Percentiles rank a stretch among this genome's conserved stretches.
Conservation (phyloP, 305 asterid genomes). For the Andrographis paniculata region DNA sequence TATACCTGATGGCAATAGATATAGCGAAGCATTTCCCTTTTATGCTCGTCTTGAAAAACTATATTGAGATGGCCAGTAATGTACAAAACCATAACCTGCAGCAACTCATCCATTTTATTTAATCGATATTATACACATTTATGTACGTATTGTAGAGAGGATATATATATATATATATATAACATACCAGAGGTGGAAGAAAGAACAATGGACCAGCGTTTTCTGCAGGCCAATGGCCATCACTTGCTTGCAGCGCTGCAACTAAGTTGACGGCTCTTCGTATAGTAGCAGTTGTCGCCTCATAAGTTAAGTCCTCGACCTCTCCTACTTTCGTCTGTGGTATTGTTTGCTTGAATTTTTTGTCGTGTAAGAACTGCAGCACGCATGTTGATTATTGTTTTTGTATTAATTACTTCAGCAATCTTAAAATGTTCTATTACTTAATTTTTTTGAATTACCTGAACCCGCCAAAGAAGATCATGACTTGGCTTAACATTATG, state of each 20-base stretch:
- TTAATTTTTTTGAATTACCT: too few relatives aligned
- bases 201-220: slow-evolving; percentile 84
- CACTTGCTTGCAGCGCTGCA: slow-evolving; percentile 78
- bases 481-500: slow-evolving; percentile 39
- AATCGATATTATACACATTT: too few relatives aligned
- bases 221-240: slow-evolving; percentile 97
- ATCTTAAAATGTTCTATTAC: too few relatives aligned
- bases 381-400: too few relatives aligned
- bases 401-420: too few relatives aligned
- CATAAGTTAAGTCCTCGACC: slow-evolving; percentile 54
- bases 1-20: slow-evolving; percentile 79
- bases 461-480: slow-evolving; percentile 50
- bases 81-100: slow-evolving; percentile 52
- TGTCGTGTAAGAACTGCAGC: slow-evolving; percentile 76
- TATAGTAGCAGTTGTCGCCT: slow-evolving; percentile 49
- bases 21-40: slow-evolving; percentile 73
- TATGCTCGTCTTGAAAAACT: slow-evolving; percentile 59
- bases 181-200: slow-evolving; percentile 92
- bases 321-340: slow-evolving; percentile 62
- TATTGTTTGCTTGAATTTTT: slow-evolving; percentile 63
- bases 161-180: too few relatives aligned
- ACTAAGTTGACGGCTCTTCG: slow-evolving; percentile 65
- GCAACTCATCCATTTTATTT: too few relatives aligned
- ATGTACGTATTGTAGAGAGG: too few relatives aligned
- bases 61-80: slow-evolving; percentile 80